Base-by-base conservation (phyloP, 192 early-diverging fungal genomes). In the Rhizoclosmatium globosum region DNA sequence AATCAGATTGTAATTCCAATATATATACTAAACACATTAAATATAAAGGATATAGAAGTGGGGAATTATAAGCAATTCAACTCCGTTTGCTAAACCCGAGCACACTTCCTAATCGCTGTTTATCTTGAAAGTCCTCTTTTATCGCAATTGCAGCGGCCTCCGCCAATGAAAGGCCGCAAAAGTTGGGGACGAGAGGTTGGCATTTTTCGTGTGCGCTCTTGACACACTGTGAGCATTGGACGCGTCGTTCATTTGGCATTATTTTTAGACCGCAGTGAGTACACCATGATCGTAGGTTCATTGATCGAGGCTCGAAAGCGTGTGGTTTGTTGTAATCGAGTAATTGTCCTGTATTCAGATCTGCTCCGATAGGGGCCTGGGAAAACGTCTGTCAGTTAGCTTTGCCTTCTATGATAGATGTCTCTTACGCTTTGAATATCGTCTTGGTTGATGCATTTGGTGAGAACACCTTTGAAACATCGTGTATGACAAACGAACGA, bases 291-390 rank as follows among this genome's bases (percentile, higher is more conserved):
- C 94, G 93, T 31, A 91, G 92, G 76, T 95, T 96, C 61, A 93
- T 93, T 38, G 92, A 85, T 17, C 46, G 19, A 17, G 79, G 81
- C 72, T 97, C 95, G 82, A 93, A 98, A 31, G 94, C 92, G 91
- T 99, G 97, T 31, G 97, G 97, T 83, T 97, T 98, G 53, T 92
- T 92, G 85, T 98, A 96, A 47, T 96, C 94, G 42, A 96, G 84
- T 39, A 88, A 77, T 64, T 87, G 83, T 3, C 83, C 85, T 31
- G 92, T 90, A 47, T 94, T 92, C 47, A 91, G 89, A 70, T 96
- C 94, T 21, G 86, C 77, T 71, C 88, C 93, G 80, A 86, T 67
- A 17, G 66, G 79, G 59, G 72, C 72, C 60, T 74, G 2, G 21
- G 23, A 7, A 11, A 66, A 80, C 9, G 21, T 4, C 43, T 71